Percentiles rank a stretch among this genome's conserved stretches.
Evolutionary conservation across 768 basidiomycete species (phyloP).

Genomic region (Crucibulum laeve): DNA sequence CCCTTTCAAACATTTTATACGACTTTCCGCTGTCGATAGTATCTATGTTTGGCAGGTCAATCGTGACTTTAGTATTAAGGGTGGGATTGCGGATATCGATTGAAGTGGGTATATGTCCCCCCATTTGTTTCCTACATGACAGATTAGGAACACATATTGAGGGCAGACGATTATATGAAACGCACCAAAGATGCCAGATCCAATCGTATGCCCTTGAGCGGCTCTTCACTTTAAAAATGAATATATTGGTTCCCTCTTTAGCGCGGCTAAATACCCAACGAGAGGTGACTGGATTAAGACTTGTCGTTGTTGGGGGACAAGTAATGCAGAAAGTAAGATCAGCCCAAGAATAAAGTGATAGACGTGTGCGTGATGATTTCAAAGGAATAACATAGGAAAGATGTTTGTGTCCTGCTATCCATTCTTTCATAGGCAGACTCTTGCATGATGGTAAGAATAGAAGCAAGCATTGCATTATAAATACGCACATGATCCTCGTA

Average conservation of each 20-base stretch:
- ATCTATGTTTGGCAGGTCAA: slow-evolving; percentile 59
- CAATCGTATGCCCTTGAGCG: slow-evolving; percentile 81
- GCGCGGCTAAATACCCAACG: slow-evolving; percentile 45
- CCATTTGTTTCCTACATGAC: slow-evolving; percentile 58
- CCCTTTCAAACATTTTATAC: slow-evolving; percentile 49
- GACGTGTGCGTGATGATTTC: slow-evolving; percentile 48
- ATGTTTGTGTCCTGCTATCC: slow-evolving; percentile 66
- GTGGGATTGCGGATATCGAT: slow-evolving; percentile 72
- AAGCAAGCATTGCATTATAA: slow-evolving; percentile 2
- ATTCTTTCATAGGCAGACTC: slow-evolving; percentile 65
- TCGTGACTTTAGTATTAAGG: slow-evolving; percentile 60
- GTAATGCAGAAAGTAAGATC: slow-evolving; percentile 81
- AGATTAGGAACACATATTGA: slow-evolving; percentile 1
- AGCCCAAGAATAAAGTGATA: slow-evolving; percentile 85
- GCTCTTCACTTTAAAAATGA: slow-evolving; percentile 79
- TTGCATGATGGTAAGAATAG: slow-evolving; percentile 19
- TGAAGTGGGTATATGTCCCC: slow-evolving; percentile 61
- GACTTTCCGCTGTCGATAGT: slow-evolving; percentile 30
- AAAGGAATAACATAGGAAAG: slow-evolving; percentile 80
- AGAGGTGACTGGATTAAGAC: slow-evolving; percentile 30
- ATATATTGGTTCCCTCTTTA: slow-evolving; percentile 75
- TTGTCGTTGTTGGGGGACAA: slow-evolving; percentile 52
- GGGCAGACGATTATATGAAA: neutral
- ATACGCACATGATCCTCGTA: slow-evolving; percentile 78
- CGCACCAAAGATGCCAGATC: slow-evolving; percentile 84